Conservation (phyloP, 345 rosid species). For the Euphorbia pulcherrima region DNA sequence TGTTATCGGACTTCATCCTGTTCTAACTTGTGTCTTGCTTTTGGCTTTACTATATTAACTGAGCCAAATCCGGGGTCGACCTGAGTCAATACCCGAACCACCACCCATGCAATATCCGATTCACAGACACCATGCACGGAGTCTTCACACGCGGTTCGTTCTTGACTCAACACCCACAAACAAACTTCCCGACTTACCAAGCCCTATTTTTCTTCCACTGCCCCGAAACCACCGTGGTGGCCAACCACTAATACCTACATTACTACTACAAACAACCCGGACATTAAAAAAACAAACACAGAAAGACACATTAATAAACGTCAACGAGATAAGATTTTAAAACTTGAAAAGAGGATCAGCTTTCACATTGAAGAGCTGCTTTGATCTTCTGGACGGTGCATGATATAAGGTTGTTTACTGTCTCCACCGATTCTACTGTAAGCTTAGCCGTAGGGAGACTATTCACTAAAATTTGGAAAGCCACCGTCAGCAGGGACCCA, state of each 20-base stretch:
- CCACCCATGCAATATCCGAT: slow-evolving; percentile 54
- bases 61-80: slow-evolving; percentile 44
- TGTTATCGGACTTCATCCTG: background rate
- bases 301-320: background rate
- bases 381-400: slow-evolving; percentile 93
- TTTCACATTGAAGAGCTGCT: slow-evolving; percentile 76
- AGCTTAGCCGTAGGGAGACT: slow-evolving; percentile 92
- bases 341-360: slow-evolving; percentile 21
- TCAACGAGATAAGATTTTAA: background rate
- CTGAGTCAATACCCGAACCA: slow-evolving; percentile 99
- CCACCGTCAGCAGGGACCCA: slow-evolving; percentile 91
- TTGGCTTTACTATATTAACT: background rate
- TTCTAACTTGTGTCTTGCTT: background rate
- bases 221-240: no score
- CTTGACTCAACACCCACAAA: slow-evolving; percentile 94
- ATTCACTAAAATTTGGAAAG: slow-evolving; percentile 91
- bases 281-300: background rate
- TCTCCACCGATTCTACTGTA: slow-evolving; percentile 93
- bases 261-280: background rate
- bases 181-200: background rate
- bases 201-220: background rate
- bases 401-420: slow-evolving; percentile 83
- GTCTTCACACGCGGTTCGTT: slow-evolving; percentile 91
- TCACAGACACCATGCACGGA: slow-evolving; percentile 42
- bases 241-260: background rate